Percentiles rank a stretch among this genome's conserved stretches.
These are phyloP conservation scores for Suhomyces sp. DNA, from an alignment of 805 yeast genomes.

Conservation along the genomic window DNA sequence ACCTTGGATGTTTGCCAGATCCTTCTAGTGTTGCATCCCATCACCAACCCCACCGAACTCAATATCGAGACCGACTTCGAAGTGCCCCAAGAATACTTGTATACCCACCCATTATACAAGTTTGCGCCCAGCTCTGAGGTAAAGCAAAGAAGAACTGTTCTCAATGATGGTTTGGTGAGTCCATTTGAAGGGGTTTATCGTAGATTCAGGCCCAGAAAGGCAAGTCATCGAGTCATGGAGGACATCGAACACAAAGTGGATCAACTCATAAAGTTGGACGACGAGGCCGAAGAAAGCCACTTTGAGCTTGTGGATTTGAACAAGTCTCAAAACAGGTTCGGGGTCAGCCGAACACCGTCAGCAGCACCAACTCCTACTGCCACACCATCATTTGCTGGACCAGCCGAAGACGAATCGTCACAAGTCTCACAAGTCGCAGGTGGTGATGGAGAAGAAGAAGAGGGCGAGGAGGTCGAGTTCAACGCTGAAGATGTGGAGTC, in stretches of 20 bases:
- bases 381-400: neutral
- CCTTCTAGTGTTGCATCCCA: slow-evolving; percentile 62
- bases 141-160: slow-evolving; percentile 46
- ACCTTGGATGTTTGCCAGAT: slow-evolving; percentile 85
- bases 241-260: slow-evolving; percentile 77
- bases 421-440: slow-evolving; percentile 1
- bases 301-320: slow-evolving; percentile 69
- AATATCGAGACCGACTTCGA: slow-evolving; percentile 47
- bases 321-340: slow-evolving; percentile 29
- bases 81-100: slow-evolving; percentile 32
- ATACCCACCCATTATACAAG: slow-evolving; percentile 40
- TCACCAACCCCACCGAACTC: slow-evolving; percentile 35
- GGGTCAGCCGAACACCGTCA: slow-evolving; percentile 25
- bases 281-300: slow-evolving; percentile 74
- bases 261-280: slow-evolving; percentile 70
- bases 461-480: slow-evolving; percentile 25
- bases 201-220: slow-evolving; percentile 66
- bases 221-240: slow-evolving; percentile 68
- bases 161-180: slow-evolving; percentile 78
- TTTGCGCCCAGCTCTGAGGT: slow-evolving; percentile 33
- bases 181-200: slow-evolving; percentile 72
- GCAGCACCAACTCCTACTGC: slow-evolving; percentile 20
- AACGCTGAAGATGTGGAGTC: slow-evolving; percentile 28
- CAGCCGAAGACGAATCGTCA: neutral
- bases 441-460: slow-evolving; percentile 7